Evolutionary conservation across 2,329 filamentous ascomycete species (phyloP), one percentile per base, ranked within the genome.

Genomic region (Talaromyces sp.): DNA sequence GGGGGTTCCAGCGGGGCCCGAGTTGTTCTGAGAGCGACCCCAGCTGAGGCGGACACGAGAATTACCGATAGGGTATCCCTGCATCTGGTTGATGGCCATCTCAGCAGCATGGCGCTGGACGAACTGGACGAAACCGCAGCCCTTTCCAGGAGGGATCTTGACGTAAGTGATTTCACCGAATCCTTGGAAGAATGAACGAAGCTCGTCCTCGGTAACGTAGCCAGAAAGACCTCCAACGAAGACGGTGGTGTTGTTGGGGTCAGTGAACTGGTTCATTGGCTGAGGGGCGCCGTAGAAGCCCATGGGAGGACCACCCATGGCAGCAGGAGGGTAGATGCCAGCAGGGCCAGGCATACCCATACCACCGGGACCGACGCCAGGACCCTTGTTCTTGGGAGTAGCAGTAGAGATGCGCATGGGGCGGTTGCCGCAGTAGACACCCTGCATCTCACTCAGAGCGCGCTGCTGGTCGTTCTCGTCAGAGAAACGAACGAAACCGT

Each of bases 1-100:
- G 64, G 95, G 95, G 69, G 95, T 98, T 68, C 95, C 95, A 65
- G 96, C 95, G 60, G 88, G 88, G 63, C 95, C 95, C 66, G 93
- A 98, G 84, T 99, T 99, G 87, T 98, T 99, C 84, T 99, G 95
- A 61, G 91, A 96, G 67, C 95, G 91, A 67, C 95, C 95, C 95
- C 95, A 99, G 76, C 92, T 96, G 69, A 99, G 86, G 72, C 95
- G 92, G 64, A 99, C 95, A 68, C 95, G 92, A 54, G 93, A 98
- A 84, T 99, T 99, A 62, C 95, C 95, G 72, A 99, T 99, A 25
- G 95, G 95, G 77, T 99, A 99, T 65, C 95, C 95, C 81, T 99
- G 95, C 95, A 99, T 99, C 81, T 99, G 95, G 82, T 99, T 99
- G 85, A 99, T 99, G 69, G 95, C 95, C 95, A 99, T 99, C 82